Evolutionary conservation across 2,329 filamentous ascomycete species (phyloP).

Genomic region (Pezicula radicicola): DNA sequence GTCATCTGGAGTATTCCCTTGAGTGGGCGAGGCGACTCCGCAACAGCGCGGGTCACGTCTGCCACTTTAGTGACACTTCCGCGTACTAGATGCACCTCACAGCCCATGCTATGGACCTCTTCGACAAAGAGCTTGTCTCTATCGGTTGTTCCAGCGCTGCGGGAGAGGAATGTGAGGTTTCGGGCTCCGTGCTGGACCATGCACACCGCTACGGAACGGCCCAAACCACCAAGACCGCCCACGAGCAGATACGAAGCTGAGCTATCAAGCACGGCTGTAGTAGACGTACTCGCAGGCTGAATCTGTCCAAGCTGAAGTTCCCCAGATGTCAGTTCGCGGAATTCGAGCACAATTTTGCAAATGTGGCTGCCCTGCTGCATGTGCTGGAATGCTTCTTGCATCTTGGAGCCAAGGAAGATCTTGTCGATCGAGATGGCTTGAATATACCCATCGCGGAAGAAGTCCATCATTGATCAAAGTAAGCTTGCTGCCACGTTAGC

Average conservation of each 20-base stretch:
- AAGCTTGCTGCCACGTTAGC: background rate
- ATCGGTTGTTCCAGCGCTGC: conserved; percentile 15
- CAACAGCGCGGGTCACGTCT: conserved; percentile 6
- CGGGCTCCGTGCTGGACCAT: conserved; percentile 32
- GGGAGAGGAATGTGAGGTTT: conserved; percentile 32
- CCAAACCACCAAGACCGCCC: conserved; percentile 38
- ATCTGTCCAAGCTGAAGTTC: too few species aligned
- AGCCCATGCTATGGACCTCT: background rate
- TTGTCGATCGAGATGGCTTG: too few species aligned
- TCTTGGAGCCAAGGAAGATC: too few species aligned
- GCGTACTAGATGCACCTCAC: background rate
- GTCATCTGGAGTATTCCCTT: conserved; percentile 18
- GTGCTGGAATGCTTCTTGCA: too few species aligned
- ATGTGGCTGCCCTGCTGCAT: conserved; percentile 37
- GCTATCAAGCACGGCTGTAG: background rate
- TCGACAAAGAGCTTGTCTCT: conserved; percentile 2
- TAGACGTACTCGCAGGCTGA: background rate
- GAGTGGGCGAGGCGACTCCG: conserved; percentile 1
- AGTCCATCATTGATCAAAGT: too few species aligned
- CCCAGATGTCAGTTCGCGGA: conserved; percentile 11
- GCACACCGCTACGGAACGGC: conserved; percentile 30
- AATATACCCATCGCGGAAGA: too few species aligned
- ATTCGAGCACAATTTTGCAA: conserved; percentile 34
- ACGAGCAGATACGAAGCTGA: conserved; percentile 29
- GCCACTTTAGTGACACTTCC: background rate